These are phyloP conservation scores for Capillidium heterosporum DNA, from an alignment of 371 early-diverging fungal genomes.

Conservation along the genomic window DNA sequence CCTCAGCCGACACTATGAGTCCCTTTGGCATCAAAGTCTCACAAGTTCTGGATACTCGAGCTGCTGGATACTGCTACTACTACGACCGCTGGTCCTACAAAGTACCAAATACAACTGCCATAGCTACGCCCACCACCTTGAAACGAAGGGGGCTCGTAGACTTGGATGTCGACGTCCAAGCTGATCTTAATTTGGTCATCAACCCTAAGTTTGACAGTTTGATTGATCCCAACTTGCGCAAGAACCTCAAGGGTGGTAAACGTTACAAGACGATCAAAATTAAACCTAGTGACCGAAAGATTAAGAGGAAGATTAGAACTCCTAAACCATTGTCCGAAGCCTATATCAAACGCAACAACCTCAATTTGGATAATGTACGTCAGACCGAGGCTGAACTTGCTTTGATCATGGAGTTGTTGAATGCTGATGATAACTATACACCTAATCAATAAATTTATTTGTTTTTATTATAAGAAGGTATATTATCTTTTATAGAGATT, in stretches of 20 bases:
- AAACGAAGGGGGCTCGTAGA: too few relatives aligned
- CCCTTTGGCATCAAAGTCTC: not conserved
- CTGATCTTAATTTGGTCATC: not conserved
- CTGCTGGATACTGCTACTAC: not conserved
- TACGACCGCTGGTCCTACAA: not conserved
- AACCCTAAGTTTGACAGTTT: not conserved
- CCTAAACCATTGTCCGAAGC: not conserved
- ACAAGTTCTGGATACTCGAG: not conserved
- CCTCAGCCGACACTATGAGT: not conserved
- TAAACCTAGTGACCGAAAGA: not conserved
- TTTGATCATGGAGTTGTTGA: not conserved
- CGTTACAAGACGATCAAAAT: not conserved
- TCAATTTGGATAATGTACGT: not conserved
- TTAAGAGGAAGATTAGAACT: not conserved
- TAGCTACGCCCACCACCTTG: not conserved
- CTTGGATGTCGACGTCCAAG: too few relatives aligned
- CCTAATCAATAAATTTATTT: not conserved
- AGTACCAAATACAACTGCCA: not conserved
- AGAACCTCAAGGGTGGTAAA: not conserved
- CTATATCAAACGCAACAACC: not conserved
- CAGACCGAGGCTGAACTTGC: not conserved
- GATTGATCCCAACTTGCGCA: not conserved
- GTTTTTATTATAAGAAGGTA: too few relatives aligned
- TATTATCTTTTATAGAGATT: too few relatives aligned
- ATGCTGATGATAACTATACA: not conserved